These are phyloP conservation scores for Venturia nashicola DNA, from an alignment of 2,329 filamentous ascomycete species.

Conservation along the genomic window DNA sequence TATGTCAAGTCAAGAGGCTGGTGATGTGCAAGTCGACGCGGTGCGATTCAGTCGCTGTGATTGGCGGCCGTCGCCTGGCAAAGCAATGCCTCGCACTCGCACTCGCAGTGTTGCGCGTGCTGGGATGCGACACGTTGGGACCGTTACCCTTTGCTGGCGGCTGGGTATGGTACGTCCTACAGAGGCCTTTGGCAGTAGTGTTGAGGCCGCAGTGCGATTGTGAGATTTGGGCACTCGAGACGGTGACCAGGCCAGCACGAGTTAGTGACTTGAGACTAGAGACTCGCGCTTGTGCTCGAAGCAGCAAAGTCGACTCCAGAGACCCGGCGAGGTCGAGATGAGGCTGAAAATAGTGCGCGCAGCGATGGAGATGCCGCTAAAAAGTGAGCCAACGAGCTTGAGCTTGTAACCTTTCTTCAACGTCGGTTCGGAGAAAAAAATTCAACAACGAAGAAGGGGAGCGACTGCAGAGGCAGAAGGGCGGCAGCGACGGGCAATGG, in stretches of 20 bases:
- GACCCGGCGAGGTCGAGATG: background rate
- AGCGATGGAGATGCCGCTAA: constrained; percentile 1
- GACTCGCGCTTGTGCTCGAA: background rate
- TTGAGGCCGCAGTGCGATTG: constrained; percentile 1
- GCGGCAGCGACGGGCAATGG: background rate
- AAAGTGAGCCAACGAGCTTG: background rate
- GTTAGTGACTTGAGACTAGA: background rate
- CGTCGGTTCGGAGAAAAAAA: background rate
- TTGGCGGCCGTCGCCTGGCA: too few relatives aligned
- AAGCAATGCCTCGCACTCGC: background rate
- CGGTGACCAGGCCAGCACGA: background rate
- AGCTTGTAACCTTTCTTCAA: constrained; percentile 3
- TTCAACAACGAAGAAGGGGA: background rate
- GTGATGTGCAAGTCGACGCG: background rate
- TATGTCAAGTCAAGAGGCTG: background rate
- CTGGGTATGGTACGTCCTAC: background rate
- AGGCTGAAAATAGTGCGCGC: background rate
- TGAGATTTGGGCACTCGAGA: background rate
- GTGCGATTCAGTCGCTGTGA: too few relatives aligned
- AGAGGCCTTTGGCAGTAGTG: background rate
- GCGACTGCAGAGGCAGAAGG: background rate
- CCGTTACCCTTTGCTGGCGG: background rate
- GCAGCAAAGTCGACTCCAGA: constrained; percentile 1
- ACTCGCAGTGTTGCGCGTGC: background rate
- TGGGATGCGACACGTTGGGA: background rate